Evolutionary conservation across 164 flowering plant species (phyloP).

Genomic region (Vitis riparia): DNA sequence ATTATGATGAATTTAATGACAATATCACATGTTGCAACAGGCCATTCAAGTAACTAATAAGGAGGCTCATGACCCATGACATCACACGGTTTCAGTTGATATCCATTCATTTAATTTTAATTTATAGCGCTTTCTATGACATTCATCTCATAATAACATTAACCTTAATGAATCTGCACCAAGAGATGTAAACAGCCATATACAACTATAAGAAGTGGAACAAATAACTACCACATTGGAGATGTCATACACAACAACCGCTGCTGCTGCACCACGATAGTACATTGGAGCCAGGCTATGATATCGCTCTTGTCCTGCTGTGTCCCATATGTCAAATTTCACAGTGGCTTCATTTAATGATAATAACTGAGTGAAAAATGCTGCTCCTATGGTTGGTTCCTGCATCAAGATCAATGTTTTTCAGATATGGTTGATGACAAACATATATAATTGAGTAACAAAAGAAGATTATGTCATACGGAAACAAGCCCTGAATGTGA

Average conservation of each 20-base stretch:
- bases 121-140: not conserved
- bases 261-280: conserved; percentile 70
- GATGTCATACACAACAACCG: conserved; percentile 63
- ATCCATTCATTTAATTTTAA: not conserved
- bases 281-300: conserved; percentile 77
- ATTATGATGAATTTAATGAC: no score
- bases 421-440: not conserved
- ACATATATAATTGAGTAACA: not conserved
- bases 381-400: conserved; percentile 75
- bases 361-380: conserved; percentile 60
- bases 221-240: conserved; percentile 34
- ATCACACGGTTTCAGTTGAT: no score
- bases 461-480: not conserved
- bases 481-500: not conserved
- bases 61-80: no score
- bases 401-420: conserved; percentile 10
- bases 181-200: not conserved
- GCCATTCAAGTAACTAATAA: no score
- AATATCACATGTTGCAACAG: no score
- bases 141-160: not conserved
- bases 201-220: not conserved
- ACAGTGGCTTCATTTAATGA: conserved; percentile 50
- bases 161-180: not conserved
- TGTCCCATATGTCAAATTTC: conserved; percentile 76
- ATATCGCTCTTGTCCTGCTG: conserved; percentile 73